Conservation (phyloP, 2,329 filamentous ascomycete species). For the Sporothrix euskadiensis region DNA sequence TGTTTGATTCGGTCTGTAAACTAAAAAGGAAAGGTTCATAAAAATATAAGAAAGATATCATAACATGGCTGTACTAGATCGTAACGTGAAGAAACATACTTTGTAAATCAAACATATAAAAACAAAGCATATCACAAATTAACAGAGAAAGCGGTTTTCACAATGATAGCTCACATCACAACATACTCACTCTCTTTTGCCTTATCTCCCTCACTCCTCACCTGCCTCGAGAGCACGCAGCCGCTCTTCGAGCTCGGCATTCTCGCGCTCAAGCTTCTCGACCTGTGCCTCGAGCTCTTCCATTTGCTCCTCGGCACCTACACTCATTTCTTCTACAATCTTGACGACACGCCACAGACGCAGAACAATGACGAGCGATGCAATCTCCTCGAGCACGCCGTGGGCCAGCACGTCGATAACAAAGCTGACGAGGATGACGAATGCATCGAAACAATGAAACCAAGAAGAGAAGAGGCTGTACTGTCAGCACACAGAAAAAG, state of each 20-base stretch:
- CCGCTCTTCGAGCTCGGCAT: conserved; percentile 38
- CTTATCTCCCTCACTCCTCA: background rate
- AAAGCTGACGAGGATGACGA: conserved; percentile 63
- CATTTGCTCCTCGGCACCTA: conserved; percentile 63
- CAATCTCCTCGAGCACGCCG: conserved; percentile 63
- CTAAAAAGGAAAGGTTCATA: background rate
- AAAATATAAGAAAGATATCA: background rate
- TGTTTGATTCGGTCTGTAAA: conserved; percentile 3
- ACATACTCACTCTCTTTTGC: background rate
- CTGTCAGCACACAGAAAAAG: background rate
- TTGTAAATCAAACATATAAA: background rate
- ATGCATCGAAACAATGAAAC: conserved; percentile 66
- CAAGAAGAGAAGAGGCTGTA: conserved; percentile 56
- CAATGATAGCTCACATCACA: background rate
- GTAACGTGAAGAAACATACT: background rate
- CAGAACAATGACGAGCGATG: conserved; percentile 65
- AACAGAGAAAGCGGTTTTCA: background rate
- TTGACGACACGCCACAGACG: conserved; percentile 70
- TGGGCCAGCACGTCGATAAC: conserved; percentile 61
- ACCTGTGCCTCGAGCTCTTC: conserved; percentile 57
- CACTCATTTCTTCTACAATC: conserved; percentile 67
- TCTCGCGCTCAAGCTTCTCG: conserved; percentile 53
- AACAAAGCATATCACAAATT: background rate
- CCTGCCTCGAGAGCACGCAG: conserved; percentile 23
- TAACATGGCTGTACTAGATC: background rate